phyloP scores from a whole-genome alignment of 768 basidiomycete genomes.

The Agrocybe pediades region DNA sequence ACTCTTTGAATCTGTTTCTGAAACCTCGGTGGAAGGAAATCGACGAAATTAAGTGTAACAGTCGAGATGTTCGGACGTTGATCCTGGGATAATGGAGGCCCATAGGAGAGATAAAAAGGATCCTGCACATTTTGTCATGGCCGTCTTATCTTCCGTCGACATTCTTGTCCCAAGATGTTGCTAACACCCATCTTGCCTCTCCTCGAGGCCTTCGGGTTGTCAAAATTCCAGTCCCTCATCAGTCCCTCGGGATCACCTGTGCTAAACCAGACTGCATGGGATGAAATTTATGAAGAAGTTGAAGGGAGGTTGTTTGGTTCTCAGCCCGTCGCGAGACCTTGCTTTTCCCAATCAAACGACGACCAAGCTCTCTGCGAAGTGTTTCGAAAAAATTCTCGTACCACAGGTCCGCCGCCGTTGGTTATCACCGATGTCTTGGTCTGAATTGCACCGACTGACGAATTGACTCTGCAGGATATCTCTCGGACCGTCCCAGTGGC shows the following conservation, averaged over 20 bases:
- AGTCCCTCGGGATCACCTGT: background rate
- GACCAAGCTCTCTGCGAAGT: constrained; percentile 14
- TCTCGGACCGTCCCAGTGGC: constrained; percentile 14
- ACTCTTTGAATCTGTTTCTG: too few species aligned
- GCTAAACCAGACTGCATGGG: constrained; percentile 14
- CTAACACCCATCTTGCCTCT: background rate
- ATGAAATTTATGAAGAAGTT: constrained; percentile 11
- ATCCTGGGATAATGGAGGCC: too few species aligned
- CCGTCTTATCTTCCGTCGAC: background rate
- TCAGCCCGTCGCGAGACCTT: constrained; percentile 21
- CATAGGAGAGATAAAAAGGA: background rate
- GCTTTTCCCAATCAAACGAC: constrained; percentile 15
- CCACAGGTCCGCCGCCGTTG: constrained; percentile 13
- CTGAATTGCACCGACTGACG: too few species aligned
- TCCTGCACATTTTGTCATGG: too few species aligned
- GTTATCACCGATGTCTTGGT: background rate
- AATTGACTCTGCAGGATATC: constrained; percentile 6
- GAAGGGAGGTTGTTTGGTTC: constrained; percentile 14
- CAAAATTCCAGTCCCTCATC: background rate
- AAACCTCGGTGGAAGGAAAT: too few species aligned
- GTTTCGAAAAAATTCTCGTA: constrained; percentile 14
- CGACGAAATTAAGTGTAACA: too few species aligned
- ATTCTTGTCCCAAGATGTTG: background rate
- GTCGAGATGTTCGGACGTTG: too few species aligned
- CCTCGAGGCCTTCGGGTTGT: background rate